These are phyloP conservation scores for Nymphaea colorata DNA, from an alignment of 164 flowering plant genomes.

Conservation along the genomic window DNA sequence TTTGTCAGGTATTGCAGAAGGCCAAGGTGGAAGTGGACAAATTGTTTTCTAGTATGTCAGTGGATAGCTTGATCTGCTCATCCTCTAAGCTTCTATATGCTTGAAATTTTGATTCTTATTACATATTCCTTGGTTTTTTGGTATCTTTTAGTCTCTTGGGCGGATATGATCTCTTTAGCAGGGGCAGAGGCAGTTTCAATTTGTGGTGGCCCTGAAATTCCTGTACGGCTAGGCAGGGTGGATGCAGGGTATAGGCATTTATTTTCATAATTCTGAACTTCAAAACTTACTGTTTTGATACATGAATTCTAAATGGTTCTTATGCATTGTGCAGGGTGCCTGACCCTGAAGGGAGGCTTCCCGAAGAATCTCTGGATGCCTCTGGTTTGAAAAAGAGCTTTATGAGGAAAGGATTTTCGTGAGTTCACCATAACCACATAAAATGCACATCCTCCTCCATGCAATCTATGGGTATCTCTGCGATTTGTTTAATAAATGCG, in stretches of 20 bases:
- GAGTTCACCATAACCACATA: slow-evolving; percentile 24
- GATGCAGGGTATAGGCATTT: slow-evolving; percentile 50
- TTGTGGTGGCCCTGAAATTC: slow-evolving; percentile 83
- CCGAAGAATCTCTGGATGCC: slow-evolving; percentile 72
- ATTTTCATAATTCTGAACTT: background rate
- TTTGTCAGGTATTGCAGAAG: slow-evolving; percentile 55
- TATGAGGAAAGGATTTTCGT: slow-evolving; percentile 76
- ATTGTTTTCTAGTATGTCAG: slow-evolving; percentile 37
- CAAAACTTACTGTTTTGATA: background rate
- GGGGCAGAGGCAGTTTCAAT: slow-evolving; percentile 87
- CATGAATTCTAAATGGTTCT: slow-evolving; percentile 2
- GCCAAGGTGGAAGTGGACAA: slow-evolving; percentile 56
- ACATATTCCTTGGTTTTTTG: background rate
- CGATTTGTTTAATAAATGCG: no score
- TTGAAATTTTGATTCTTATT: background rate
- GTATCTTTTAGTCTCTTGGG: slow-evolving; percentile 60
- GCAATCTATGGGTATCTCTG: no score
- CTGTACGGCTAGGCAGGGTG: slow-evolving; percentile 60
- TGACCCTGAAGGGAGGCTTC: slow-evolving; percentile 87
- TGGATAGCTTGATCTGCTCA: background rate
- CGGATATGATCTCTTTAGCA: slow-evolving; percentile 78
- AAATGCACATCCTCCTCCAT: background rate
- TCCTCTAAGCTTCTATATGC: background rate
- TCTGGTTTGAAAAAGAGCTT: slow-evolving; percentile 60
- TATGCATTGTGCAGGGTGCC: slow-evolving; percentile 34